These are phyloP conservation scores for Penicillium macrosclerotiorum DNA, from an alignment of 495 filamentous ascomycete genomes.

Conservation along the genomic window DNA sequence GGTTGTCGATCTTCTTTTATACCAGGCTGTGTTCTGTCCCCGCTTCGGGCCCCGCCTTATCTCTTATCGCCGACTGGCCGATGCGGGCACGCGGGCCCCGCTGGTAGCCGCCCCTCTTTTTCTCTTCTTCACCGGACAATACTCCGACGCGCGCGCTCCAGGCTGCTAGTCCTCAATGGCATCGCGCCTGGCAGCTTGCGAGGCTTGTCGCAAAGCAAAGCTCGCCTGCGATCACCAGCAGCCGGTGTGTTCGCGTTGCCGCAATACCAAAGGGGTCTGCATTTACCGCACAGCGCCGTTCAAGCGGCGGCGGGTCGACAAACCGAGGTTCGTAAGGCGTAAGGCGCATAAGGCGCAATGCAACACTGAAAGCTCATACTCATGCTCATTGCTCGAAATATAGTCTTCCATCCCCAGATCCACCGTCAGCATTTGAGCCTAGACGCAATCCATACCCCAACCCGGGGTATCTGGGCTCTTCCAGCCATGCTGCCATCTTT, in stretches of 20 bases:
- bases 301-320: constrained; percentile 28
- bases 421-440: constrained; percentile 23
- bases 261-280: constrained; percentile 25
- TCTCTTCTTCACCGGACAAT: constrained; percentile 2
- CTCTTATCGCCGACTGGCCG: constrained; percentile 23
- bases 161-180: constrained; percentile 10
- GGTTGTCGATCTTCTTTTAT: neutral
- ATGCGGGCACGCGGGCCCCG: constrained; percentile 11
- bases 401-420: constrained; percentile 19
- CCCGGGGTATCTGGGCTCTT: constrained; percentile 43
- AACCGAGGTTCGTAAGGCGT: constrained; percentile 17
- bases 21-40: neutral
- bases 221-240: constrained; percentile 41
- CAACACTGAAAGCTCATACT: neutral
- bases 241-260: constrained; percentile 40
- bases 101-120: constrained; percentile 17
- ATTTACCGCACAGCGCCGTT: constrained; percentile 43
- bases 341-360: neutral
- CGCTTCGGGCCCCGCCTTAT: neutral
- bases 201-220: constrained; percentile 42
- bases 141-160: constrained; percentile 5
- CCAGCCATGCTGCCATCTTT: constrained; percentile 43
- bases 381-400: no score
- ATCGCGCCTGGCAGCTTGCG: constrained; percentile 33
- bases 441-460: constrained; percentile 40